phyloP scores from a whole-genome alignment of 2,329 filamentous ascomycete species.

The Hortaea werneckii region DNA sequence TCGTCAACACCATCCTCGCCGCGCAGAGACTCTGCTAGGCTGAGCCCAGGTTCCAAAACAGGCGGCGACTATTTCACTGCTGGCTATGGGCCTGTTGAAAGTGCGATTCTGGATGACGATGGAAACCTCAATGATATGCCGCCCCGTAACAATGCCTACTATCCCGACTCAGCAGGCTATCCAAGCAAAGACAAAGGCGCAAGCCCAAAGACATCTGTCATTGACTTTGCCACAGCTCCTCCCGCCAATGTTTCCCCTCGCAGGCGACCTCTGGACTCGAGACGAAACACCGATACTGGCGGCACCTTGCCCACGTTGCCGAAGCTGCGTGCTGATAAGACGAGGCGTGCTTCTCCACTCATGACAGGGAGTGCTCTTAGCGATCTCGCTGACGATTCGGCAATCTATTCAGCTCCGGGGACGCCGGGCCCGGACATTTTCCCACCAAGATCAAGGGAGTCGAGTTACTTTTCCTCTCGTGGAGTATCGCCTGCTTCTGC shows the following conservation, averaged over 20 bases:
- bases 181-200: not conserved
- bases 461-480: constrained; percentile 16
- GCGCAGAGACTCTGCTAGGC: constrained; percentile 15
- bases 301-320: constrained; percentile 11
- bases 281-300: constrained; percentile 20
- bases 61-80: constrained; percentile 18
- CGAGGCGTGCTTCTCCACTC: constrained; percentile 16
- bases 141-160: not conserved
- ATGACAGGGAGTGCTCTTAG: constrained; percentile 15
- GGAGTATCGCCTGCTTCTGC: constrained; percentile 16
- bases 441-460: constrained; percentile 13
- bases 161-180: not conserved
- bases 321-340: constrained; percentile 15
- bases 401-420: constrained; percentile 5
- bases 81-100: constrained; percentile 8
- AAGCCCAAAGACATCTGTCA: constrained; percentile 9
- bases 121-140: constrained; percentile 6
- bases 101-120: constrained; percentile 18
- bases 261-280: constrained; percentile 15
- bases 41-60: constrained; percentile 12
- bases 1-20: constrained; percentile 13
- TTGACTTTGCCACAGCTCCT: constrained; percentile 15
- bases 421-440: constrained; percentile 6
- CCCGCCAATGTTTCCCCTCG: constrained; percentile 10
- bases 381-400: constrained; percentile 10